Conservation (phyloP, 257 asterid species). For the Solanum paucissectum region DNA sequence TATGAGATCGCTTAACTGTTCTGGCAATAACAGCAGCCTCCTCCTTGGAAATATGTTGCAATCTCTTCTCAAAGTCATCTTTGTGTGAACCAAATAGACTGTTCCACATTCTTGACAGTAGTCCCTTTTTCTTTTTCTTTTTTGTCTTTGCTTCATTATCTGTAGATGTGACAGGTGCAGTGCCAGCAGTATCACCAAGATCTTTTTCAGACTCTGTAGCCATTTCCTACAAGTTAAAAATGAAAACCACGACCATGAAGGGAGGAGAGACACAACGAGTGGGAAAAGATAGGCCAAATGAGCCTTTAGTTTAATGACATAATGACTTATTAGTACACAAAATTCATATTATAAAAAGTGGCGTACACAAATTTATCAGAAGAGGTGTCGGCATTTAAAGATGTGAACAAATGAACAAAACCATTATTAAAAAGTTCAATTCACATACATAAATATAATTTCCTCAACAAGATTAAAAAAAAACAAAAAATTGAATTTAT, state of each 20-base stretch:
- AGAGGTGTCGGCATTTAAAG: neutral
- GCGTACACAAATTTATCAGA: neutral
- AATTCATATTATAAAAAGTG: neutral
- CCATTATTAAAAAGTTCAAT: neutral
- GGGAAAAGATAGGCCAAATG: neutral
- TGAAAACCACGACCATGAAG: neutral
- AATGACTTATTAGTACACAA: neutral
- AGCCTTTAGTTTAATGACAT: neutral
- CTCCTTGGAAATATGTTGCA: slow-evolving; percentile 80
- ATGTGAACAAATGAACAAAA: neutral
- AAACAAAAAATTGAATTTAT: too few species aligned
- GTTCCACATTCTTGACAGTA: slow-evolving; percentile 66
- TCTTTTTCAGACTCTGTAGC: slow-evolving; percentile 45
- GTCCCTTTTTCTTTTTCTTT: slow-evolving; percentile 58
- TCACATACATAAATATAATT: neutral
- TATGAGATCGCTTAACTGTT: slow-evolving; percentile 51
- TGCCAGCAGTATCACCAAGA: slow-evolving; percentile 16
- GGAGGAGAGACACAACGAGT: neutral
- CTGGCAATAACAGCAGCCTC: slow-evolving; percentile 67
- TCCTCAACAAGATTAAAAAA: neutral
- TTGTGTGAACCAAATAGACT: slow-evolving; percentile 48
- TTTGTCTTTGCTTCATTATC: slow-evolving; percentile 33
- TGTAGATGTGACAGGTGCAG: slow-evolving; percentile 17
- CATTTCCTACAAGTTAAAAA: slow-evolving; percentile 34
- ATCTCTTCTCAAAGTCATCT: slow-evolving; percentile 83